Conservation (phyloP, 257 asterid genomes). For the Linaria vulgaris region DNA sequence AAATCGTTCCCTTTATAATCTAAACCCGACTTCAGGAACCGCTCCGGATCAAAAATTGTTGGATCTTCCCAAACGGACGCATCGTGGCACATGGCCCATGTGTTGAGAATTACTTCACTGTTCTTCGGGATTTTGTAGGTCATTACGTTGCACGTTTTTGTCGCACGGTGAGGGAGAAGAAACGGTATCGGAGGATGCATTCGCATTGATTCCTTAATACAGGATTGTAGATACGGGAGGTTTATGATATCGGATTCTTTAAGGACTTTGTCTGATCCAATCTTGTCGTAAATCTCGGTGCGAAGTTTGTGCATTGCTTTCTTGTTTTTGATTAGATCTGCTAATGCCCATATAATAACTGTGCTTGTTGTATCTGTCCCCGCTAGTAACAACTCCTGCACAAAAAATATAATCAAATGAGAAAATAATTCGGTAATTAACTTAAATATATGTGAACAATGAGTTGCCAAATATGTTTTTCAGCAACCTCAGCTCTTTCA, state of each 20-base stretch:
- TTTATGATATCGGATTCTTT: not conserved
- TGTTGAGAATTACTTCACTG: conserved; percentile 19
- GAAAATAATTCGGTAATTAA: too few species aligned
- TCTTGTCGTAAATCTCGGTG: not conserved
- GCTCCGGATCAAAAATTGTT: conserved; percentile 18
- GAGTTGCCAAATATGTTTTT: too few species aligned
- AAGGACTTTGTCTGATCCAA: not conserved
- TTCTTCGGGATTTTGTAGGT: conserved; percentile 19
- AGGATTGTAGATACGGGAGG: conserved; percentile 23
- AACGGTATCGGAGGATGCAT: conserved; percentile 21
- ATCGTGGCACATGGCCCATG: conserved; percentile 20
- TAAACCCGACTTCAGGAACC: not conserved
- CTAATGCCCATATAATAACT: too few species aligned
- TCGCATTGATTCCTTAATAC: conserved; percentile 21
- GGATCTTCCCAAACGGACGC: conserved; percentile 24
- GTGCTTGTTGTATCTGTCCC: not conserved
- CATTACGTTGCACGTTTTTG: conserved; percentile 24
- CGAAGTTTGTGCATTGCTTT: conserved; percentile 17
- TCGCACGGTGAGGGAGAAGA: conserved; percentile 21
- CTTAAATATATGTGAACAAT: too few species aligned
- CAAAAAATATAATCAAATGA: too few species aligned
- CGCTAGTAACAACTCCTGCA: conserved; percentile 17
- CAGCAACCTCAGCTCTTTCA: too few species aligned
- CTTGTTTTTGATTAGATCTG: conserved; percentile 8
- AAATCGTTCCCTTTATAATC: conserved; percentile 15